Evolutionary conservation across 352 stramenopile species (phyloP).

Genomic region (Pythium dissotocum): DNA sequence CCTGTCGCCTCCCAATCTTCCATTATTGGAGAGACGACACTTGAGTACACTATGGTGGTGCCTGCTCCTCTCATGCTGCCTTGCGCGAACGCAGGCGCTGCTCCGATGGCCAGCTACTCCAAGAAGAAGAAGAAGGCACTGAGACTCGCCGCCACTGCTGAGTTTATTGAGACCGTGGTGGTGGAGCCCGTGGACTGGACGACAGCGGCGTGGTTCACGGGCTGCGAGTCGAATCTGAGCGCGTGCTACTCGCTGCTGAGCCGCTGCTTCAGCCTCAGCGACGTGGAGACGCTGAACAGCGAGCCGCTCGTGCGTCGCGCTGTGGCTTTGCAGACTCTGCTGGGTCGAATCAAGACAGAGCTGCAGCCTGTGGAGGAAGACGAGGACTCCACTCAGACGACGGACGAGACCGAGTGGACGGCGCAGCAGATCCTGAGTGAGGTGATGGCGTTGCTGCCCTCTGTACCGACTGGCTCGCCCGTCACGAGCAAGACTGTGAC

Average conservation of each 20-base stretch:
- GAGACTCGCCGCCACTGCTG: too few species aligned
- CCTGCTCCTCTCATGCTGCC: too few species aligned
- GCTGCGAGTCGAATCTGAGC: conserved; percentile 41
- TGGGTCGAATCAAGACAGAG: conserved; percentile 33
- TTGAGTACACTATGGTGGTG: too few species aligned
- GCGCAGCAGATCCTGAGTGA: conserved; percentile 11
- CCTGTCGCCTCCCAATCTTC: too few species aligned
- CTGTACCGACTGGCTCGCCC: too few species aligned
- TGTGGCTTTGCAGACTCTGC: conserved; percentile 41
- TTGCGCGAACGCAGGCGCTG: too few species aligned
- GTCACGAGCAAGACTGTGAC: conserved; percentile 31
- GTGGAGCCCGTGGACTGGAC: conserved; percentile 30
- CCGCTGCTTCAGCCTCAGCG: conserved; percentile 44
- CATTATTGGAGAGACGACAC: too few species aligned
- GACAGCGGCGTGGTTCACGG: conserved; percentile 48
- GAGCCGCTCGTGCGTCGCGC: conserved; percentile 33
- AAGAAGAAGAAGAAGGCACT: too few species aligned
- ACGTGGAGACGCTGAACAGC: conserved; percentile 36
- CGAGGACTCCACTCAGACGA: conserved; percentile 20
- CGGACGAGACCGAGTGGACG: conserved; percentile 7
- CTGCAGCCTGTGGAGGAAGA: conserved; percentile 39
- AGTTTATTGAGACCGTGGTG: background rate
- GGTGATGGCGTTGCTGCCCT: background rate
- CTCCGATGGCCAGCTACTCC: too few species aligned
- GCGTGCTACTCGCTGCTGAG: conserved; percentile 63